phyloP scores from a whole-genome alignment of 225 moss, liverwort and hornwort genomes.

The Takakia lepidozioides region DNA sequence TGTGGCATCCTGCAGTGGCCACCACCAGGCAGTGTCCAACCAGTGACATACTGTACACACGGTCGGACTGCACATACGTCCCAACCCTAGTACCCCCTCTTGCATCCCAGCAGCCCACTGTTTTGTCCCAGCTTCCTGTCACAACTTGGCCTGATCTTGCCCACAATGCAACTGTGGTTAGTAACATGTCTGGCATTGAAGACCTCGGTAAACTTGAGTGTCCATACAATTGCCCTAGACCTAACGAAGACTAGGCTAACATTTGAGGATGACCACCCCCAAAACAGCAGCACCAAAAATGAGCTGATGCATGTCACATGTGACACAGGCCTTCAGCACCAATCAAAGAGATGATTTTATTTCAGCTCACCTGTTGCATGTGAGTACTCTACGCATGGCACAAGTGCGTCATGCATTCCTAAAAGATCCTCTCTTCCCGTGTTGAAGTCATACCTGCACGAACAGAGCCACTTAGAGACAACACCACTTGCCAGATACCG shows the following conservation, averaged over 20 bases:
- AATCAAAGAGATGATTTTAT: too few species aligned
- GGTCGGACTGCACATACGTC: constrained; percentile 76
- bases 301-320: neutral
- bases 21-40: constrained; percentile 91
- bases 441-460: constrained; percentile 75
- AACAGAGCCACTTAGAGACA: too few species aligned
- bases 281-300: too few species aligned
- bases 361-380: constrained; percentile 76
- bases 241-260: too few species aligned
- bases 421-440: constrained; percentile 83
- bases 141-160: constrained; percentile 97
- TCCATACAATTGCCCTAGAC: too few species aligned
- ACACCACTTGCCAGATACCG: too few species aligned
- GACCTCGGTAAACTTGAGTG: too few species aligned
- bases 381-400: constrained; percentile 94
- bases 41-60: constrained; percentile 96
- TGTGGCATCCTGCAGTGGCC: constrained; percentile 87
- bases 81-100: constrained; percentile 72
- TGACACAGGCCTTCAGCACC: too few species aligned
- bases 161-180: too few species aligned
- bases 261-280: too few species aligned
- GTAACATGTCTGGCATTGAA: too few species aligned
- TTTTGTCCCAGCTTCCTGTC: constrained; percentile 98
- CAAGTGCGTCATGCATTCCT: constrained; percentile 83
- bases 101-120: constrained; percentile 95